Percentiles rank a stretch among this genome's conserved stretches.
Evolutionary conservation across 371 early-diverging fungal species (phyloP).

Genomic region (Circinella minor): DNA sequence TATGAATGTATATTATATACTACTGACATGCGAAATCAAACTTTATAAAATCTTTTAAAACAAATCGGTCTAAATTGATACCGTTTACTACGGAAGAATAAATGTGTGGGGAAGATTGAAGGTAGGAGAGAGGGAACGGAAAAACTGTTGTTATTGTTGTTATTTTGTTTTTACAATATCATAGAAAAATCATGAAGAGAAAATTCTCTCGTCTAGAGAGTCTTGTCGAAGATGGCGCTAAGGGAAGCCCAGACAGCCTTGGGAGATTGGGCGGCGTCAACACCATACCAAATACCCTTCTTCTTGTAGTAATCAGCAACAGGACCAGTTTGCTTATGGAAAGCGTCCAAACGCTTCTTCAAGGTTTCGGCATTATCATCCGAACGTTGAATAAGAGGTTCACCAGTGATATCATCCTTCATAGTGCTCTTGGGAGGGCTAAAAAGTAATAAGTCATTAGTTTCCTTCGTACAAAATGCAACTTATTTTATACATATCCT

Average conservation of each 20-base stretch:
- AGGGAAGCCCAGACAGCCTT: conserved; percentile 91
- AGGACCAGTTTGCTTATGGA: conserved; percentile 96
- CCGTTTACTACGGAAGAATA: conserved; percentile 7
- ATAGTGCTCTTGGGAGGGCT: conserved; percentile 91
- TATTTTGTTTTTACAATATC: neutral
- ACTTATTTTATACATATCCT: no score
- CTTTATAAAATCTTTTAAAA: conserved; percentile 10
- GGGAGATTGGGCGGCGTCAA: conserved; percentile 94
- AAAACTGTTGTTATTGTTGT: neutral
- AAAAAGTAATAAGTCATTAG: neutral
- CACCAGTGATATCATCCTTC: conserved; percentile 97
- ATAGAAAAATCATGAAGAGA: no score
- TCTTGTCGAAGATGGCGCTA: conserved; percentile 83
- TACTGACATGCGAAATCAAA: conserved; percentile 6
- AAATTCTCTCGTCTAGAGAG: conserved; percentile 39
- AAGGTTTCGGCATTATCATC: conserved; percentile 98
- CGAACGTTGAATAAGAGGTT: conserved; percentile 95
- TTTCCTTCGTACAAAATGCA: no score
- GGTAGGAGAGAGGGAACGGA: neutral
- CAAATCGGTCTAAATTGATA: conserved; percentile 9
- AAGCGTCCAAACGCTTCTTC: conserved; percentile 91
- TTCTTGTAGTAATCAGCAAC: conserved; percentile 96
- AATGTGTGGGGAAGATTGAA: neutral
- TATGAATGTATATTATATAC: neutral
- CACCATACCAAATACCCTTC: conserved; percentile 88